Evolutionary conservation across 805 yeast species (phyloP), one percentile per base, ranked within the genome.

Genomic region (Hanseniaspora nectarophila): DNA sequence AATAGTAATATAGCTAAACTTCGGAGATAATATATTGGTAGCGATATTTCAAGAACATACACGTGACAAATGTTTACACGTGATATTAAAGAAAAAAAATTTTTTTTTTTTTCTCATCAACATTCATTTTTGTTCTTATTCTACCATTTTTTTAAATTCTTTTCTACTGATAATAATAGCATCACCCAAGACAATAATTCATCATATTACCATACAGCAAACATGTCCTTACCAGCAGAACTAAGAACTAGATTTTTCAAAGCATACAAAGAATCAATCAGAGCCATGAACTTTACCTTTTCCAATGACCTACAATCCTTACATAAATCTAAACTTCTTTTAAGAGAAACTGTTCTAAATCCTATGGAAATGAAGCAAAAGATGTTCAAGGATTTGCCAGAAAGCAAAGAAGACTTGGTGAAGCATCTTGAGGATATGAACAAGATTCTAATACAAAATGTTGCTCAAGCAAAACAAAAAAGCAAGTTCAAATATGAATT

Each of bases 401-500:
- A 75, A 51, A 74, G 78, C 34, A 65, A 75, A 3, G 74, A 72
- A 5, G 73, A 77, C 54, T 73, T 80, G 54, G 66, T 82, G 29
- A 66, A 73, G 48, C 72, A 77, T 56, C 68, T 88, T 54, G 75
- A 80, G 50, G 89, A 81, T 16, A 82, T 90, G n/a, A 78, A 89
- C 1, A 63, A 65, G 38, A 82, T 88, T 56, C 70, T 90, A 54
- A 71, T 75, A 45, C 71, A 73, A 54, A 90, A 90, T 64, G 72
- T 90, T n/a, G 97, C 90, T 3, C 98, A 90, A 67, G 47, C 53
- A 5, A 24, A 40, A 7, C 21, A 49, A 40, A 26, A 42, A 18
- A 29, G 28, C 10, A 58, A 61, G 15, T 59, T 55, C 43, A 57
- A 56, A 9, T 65, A 62, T 31, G 63, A 61, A 47, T 71, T 90